Base-by-base conservation (phyloP, 345 rosid genomes). In the Viola odorata region DNA sequence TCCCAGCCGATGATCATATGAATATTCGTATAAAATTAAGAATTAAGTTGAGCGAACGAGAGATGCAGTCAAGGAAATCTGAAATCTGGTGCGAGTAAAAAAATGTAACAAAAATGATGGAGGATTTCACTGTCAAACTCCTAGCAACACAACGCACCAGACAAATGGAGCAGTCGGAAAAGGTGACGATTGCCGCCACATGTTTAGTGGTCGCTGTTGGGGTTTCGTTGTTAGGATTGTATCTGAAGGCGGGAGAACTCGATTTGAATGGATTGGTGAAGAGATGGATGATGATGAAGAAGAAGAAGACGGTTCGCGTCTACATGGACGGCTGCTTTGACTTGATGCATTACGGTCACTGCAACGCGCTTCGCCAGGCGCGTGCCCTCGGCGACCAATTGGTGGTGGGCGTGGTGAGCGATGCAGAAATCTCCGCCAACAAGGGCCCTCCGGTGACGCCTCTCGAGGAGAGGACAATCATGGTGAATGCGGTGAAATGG, bases 291-390 rank as follows among this genome's bases (percentile, higher is more conserved):
- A 37, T 70, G 42, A 67, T 61, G 44, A 74, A 74, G 61, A 80
- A 78, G 73, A 78, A 78, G 77, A 78, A 78, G 77, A 65, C 73
- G 4, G 66, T 82, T 4, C 82, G 95, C 36, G 95, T 84, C 2
- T 84, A 87, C 72, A 87, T 87, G 95, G 95, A 87, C 53, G 95
- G 95, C 2, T 84, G 95, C 63, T 87, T 84, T 67, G 95, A 87
- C 66, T 79, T 87, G 84, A 87, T 87, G 95, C 95, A 87, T 68
- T 87, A 87, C 63, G 95, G 95, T 44, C 91, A 87, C 69, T 83
- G 88, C 79, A 84, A 87, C 62, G 95, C 95, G 10, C 87, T 87
- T 16, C 80, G 91, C 3, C 95, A 87, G 77, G 95, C 95, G 1
- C 79, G 82, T 41, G 82, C 88, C 1, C 75, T 87, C 0, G 95